phyloP scores from a whole-genome alignment of 2,329 filamentous ascomycete genomes.

The Gaeumannomyces sp. region DNA sequence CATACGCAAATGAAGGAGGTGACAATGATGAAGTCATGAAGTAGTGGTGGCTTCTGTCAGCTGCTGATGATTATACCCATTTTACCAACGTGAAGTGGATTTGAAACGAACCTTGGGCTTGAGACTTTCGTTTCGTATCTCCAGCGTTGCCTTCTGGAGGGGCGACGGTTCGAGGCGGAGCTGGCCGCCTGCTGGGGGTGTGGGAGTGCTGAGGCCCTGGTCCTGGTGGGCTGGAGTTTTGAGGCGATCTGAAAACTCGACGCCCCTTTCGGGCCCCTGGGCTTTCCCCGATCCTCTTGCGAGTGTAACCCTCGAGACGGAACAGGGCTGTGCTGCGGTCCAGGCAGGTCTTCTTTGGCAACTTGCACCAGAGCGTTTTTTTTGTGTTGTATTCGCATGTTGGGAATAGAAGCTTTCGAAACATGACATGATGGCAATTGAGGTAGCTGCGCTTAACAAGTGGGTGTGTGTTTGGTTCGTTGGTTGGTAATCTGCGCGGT shows the following conservation, averaged over 20 bases:
- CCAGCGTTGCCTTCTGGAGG: slow-evolving; percentile 5
- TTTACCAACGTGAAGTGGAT: background rate
- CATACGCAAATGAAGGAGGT: background rate
- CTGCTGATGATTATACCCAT: background rate
- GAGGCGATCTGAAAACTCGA: slow-evolving; percentile 14
- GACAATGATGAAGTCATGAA: background rate
- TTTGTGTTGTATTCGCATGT: background rate
- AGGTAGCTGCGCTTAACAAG: no score
- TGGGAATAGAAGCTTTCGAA: no score
- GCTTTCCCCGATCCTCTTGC: slow-evolving; percentile 7
- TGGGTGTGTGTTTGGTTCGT: no score
- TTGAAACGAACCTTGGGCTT: background rate
- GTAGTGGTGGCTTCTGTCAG: background rate
- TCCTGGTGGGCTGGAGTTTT: slow-evolving; percentile 13
- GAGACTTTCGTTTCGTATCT: slow-evolving; percentile 1
- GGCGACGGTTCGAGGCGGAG: slow-evolving; percentile 3
- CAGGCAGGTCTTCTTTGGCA: background rate
- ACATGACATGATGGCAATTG: no score
- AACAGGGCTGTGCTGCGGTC: background rate
- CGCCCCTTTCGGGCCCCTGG: slow-evolving; percentile 11
- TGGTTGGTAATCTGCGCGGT: no score
- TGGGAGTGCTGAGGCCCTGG: slow-evolving; percentile 1
- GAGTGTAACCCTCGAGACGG: slow-evolving; percentile 1
- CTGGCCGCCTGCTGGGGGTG: background rate
- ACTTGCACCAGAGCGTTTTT: background rate